Base-by-base conservation (phyloP, 164 flowering plant genomes). In the Vitis rupestris region DNA sequence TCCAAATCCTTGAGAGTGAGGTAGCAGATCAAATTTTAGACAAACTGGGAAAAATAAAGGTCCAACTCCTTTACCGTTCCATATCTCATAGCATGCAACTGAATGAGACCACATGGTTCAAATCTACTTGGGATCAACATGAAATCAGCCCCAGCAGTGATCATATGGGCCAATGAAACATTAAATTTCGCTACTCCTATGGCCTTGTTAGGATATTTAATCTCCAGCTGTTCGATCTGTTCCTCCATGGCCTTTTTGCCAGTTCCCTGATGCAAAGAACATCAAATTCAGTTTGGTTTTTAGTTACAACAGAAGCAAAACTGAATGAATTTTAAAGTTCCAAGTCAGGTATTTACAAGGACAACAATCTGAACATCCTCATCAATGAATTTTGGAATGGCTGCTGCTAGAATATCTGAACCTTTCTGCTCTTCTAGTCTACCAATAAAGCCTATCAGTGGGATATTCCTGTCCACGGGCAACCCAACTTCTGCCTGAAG, bases 91-190 rank as follows among this genome's bases (percentile, higher is more conserved):
- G 97, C 97, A 37, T 93, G 94, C 63, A 95, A 70, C 65, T 95
- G 99, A 73, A 90, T 90, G 74, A 95, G 98, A 59, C 99, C 99
- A 72, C 99, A 95, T 8, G 99, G 99, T 74, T 95, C 99, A 73
- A 95, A 95, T 82, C 98, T 80, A 68, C 97, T 91, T 0, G 98
- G 93, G 69, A 93, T 49, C 77, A 95, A 19, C 82, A 93, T 73
- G 63, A 76, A 90, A 78, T 89, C 93, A 68, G 94, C 90, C 1
- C 96, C 99, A 49, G 96, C 97, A 44, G 75, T 88, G 16, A 95
- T 91, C 93, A 82, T 83, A 74, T 95, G 99, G 16, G 99, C 98
- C 69, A 93, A 74, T 3, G 90, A 86, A 31, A 85, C 88, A 74
- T 89, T 89, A 81, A 95, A 95, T 67, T 90, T 89, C 10, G 94